Evolutionary conservation across 306 rosid genomes (phyloP).

Genomic region (Sophora flavescens): DNA sequence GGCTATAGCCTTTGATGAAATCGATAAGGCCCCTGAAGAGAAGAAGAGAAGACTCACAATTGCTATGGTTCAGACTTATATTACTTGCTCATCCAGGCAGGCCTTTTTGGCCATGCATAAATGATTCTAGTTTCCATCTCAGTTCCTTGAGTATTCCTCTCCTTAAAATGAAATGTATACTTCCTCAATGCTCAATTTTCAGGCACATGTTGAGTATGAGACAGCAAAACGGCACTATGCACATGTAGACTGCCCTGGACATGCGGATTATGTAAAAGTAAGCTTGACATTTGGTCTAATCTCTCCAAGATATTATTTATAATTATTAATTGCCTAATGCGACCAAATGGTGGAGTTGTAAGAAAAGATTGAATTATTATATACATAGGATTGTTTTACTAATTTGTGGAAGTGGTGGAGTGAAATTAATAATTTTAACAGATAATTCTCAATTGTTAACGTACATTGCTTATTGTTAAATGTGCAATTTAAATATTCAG

Average conservation of each 20-base stretch:
- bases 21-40: conserved; percentile 99
- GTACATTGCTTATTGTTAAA: not conserved
- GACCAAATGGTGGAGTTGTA: not conserved
- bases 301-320: not conserved
- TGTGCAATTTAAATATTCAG: not conserved
- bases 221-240: conserved; percentile 86
- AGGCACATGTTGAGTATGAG: conserved; percentile 98
- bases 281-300: conserved; percentile 43
- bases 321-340: not conserved
- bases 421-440: conserved; percentile 1
- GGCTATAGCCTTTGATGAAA: conserved; percentile 90
- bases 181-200: conserved; percentile 40
- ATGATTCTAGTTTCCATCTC: conserved; percentile 3
- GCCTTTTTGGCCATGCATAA: conserved; percentile 19
- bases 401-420: not conserved
- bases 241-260: conserved; percentile 95
- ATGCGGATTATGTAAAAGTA: conserved; percentile 94
- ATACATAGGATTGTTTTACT: conserved; percentile 21
- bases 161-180: not conserved
- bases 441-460: not conserved
- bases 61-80: conserved; percentile 71
- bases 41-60: conserved; percentile 93
- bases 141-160: not conserved
- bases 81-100: conserved; percentile 1
- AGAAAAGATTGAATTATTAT: not conserved